Evolutionary conservation across 306 rosid genomes (phyloP).

Genomic region (Sindora glabra): DNA sequence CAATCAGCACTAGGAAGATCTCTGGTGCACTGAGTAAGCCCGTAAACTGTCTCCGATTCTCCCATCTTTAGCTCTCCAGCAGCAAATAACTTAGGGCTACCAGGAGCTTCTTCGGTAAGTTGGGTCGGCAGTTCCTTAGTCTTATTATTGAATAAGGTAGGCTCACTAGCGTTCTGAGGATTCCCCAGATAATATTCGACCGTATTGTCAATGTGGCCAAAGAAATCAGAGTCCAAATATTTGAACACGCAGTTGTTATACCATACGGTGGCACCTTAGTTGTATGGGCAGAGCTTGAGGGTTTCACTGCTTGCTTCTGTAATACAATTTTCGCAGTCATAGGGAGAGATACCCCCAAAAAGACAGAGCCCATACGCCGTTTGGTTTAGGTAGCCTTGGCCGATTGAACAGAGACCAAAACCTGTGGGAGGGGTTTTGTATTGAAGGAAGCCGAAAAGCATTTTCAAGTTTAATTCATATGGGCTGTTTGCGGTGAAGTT

Average conservation of each 20-base stretch:
- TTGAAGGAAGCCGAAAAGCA: neutral
- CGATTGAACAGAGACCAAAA: neutral
- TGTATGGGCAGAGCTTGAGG: constrained; percentile 6
- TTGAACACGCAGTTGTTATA: constrained; percentile 10
- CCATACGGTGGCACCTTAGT: neutral
- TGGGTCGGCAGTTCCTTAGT: neutral
- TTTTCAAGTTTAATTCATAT: neutral
- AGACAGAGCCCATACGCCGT: constrained; percentile 10
- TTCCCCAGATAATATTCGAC: constrained; percentile 15
- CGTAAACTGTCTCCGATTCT: no score
- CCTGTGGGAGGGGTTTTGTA: constrained; percentile 1
- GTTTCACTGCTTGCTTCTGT: constrained; percentile 5
- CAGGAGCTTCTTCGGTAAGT: neutral
- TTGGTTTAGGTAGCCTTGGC: neutral
- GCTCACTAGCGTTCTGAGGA: neutral
- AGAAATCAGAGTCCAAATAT: constrained; percentile 6
- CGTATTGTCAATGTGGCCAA: constrained; percentile 5
- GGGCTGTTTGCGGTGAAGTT: neutral
- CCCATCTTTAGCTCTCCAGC: neutral
- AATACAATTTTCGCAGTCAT: constrained; percentile 13
- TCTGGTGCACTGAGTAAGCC: no score
- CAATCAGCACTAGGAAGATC: constrained; percentile 2
- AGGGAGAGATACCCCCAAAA: constrained; percentile 13
- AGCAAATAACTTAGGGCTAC: neutral
- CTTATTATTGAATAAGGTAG: neutral